Evolutionary conservation across 306 rosid species (phyloP).

Genomic region (Carpinus fangiana): DNA sequence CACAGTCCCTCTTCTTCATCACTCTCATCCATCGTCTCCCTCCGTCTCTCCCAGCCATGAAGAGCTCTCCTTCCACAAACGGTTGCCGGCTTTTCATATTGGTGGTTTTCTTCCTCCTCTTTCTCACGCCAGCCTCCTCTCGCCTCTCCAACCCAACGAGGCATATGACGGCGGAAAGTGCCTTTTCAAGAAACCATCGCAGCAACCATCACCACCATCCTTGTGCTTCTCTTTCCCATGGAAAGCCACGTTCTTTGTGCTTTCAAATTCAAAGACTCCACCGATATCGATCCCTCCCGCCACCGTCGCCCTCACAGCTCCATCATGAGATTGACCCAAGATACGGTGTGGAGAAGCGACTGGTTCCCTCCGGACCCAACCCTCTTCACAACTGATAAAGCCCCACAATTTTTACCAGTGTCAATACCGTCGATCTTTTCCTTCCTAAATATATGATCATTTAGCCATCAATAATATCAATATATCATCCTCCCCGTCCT

Average conservation of each 20-base stretch:
- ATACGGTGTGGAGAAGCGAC: conserved; percentile 81
- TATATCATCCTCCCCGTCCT: no score
- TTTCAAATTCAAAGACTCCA: conserved; percentile 43
- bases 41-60: conserved; percentile 46
- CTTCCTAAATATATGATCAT: background rate
- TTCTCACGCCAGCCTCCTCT: conserved; percentile 22
- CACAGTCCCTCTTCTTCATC: conserved; percentile 6
- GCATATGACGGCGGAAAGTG: background rate
- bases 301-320: conserved; percentile 15
- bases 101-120: conserved; percentile 16
- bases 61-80: conserved; percentile 37
- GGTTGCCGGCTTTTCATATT: conserved; percentile 8
- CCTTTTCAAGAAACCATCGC: conserved; percentile 30
- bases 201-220: conserved; percentile 5
- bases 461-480: no score
- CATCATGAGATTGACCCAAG: conserved; percentile 57
- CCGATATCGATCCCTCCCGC: conserved; percentile 20
- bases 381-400: conserved; percentile 80
- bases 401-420: background rate
- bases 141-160: conserved; percentile 9
- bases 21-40: background rate
- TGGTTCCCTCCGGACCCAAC: conserved; percentile 95
- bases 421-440: background rate
- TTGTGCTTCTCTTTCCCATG: conserved; percentile 59
- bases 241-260: conserved; percentile 67